Percentiles rank a stretch among this genome's conserved stretches.
phyloP scores from a whole-genome alignment of 306 rosid genomes.

The Dicorynia guianensis region DNA sequence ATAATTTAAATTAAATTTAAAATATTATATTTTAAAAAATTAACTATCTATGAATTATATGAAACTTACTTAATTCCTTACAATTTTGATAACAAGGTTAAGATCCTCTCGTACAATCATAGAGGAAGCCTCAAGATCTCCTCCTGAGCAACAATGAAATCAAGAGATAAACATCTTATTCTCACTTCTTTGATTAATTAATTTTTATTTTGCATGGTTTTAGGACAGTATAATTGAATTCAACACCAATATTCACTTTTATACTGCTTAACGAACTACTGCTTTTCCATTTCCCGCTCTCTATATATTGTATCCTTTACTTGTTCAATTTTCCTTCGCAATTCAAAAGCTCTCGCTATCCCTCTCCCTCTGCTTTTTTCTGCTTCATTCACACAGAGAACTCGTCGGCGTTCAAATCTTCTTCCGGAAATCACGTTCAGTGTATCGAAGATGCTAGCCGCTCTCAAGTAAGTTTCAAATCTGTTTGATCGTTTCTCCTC shows the following conservation, averaged over 20 bases:
- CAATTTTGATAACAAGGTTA: too few relatives aligned
- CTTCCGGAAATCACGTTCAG: constrained; percentile 31
- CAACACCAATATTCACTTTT: background rate
- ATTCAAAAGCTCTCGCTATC: constrained; percentile 10
- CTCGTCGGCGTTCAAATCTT: constrained; percentile 21
- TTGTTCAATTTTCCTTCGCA: constrained; percentile 11
- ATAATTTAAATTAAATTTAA: too few relatives aligned
- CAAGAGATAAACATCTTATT: too few relatives aligned
- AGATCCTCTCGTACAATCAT: too few relatives aligned
- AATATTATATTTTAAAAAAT: too few relatives aligned
- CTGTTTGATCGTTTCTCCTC: constrained; percentile 37
- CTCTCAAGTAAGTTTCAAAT: constrained; percentile 69
- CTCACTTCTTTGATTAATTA: too few relatives aligned
- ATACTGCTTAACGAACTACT: background rate
- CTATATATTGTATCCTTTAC: constrained; percentile 41
- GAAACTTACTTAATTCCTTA: too few relatives aligned
- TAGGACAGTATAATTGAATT: too few relatives aligned
- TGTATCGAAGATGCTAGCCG: constrained; percentile 64
- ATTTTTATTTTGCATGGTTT: too few relatives aligned
- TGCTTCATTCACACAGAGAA: background rate
- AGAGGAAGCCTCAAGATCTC: too few relatives aligned
- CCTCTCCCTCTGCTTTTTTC: constrained; percentile 39
- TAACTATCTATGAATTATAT: too few relatives aligned
- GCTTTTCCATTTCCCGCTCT: constrained; percentile 55
- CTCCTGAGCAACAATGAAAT: too few relatives aligned